Evolutionary conservation across 2,329 filamentous ascomycete genomes (phyloP).

Genomic region (Daldinia eschscholtzii): DNA sequence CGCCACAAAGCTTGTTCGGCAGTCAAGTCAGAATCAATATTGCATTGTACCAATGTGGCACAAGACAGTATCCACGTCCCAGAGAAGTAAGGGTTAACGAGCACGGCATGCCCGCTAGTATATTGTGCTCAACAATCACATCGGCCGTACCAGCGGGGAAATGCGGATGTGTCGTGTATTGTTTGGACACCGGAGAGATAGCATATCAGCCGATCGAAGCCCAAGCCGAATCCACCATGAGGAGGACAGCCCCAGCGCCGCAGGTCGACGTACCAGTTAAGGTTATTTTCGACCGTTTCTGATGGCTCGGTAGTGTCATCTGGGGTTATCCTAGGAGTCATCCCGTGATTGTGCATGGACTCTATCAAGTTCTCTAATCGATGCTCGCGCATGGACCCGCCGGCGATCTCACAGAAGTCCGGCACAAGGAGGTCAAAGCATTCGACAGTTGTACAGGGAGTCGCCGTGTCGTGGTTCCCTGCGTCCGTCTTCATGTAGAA

Average conservation of each 20-base stretch:
- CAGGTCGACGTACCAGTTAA: slow-evolving; percentile 91
- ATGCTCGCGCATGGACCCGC: slow-evolving; percentile 91
- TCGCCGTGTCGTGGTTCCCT: slow-evolving; percentile 25
- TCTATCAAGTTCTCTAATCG: slow-evolving; percentile 74
- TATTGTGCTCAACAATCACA: slow-evolving; percentile 65
- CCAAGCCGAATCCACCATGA: slow-evolving; percentile 90
- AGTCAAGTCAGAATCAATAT: slow-evolving; percentile 43
- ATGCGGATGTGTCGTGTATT: slow-evolving; percentile 86
- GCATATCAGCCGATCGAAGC: slow-evolving; percentile 87
- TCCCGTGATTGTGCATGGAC: slow-evolving; percentile 77
- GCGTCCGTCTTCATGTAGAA: slow-evolving; percentile 78
- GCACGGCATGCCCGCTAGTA: slow-evolving; percentile 47
- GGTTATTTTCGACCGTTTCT: slow-evolving; percentile 51
- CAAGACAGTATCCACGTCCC: slow-evolving; percentile 51
- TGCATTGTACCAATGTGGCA: slow-evolving; percentile 49
- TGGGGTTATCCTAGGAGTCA: slow-evolving; percentile 59
- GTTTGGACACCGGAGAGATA: slow-evolving; percentile 86
- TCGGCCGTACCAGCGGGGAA: slow-evolving; percentile 79
- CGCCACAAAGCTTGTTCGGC: slow-evolving; percentile 44
- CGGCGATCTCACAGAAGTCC: slow-evolving; percentile 86
- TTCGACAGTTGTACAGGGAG: slow-evolving; percentile 72
- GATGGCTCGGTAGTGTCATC: slow-evolving; percentile 47
- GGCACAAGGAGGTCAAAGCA: slow-evolving; percentile 93
- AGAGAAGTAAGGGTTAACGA: slow-evolving; percentile 58
- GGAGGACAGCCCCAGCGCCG: slow-evolving; percentile 91